Evolutionary conservation across 768 basidiomycete species (phyloP), one percentile per base, ranked within the genome.

Genomic region (Tulasnella sp.): DNA sequence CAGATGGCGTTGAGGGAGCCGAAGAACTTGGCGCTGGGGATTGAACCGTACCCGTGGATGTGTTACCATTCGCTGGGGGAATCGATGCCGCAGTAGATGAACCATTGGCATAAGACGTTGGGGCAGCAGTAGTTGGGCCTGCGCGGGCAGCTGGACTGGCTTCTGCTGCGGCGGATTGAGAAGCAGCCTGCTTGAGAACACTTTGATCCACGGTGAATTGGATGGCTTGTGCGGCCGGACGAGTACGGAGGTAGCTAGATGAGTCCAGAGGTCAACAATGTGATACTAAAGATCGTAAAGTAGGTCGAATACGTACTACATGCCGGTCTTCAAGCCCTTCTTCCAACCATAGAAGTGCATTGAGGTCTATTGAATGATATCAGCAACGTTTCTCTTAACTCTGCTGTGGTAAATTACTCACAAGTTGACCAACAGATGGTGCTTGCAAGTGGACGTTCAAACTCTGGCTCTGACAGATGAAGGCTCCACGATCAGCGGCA

Each of bases 291-390:
- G n/a, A 34, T 0, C 3, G 4, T 6, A 13, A 2, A 15, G 37
- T 46, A 28, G 32, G 50, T 53, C 13, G 39, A 37, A n/a, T n/a
- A 58, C 59, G 42, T 37, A 61, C 55, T 90, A 91, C 87, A 93
- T 92, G 58, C 93, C 95, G 1, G 95, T 99, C 77, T 99, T 99
- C 62, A 99, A 69, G 29, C 95, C 95, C 69, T 89, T 89, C 76
- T 93, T 93, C 95, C 95, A 98, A n/a, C 91, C 95, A 64, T 96
- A 96, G 72, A 92, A 93, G 66, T 92, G 90, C 89, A 91, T 91
- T 55, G 82, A 85, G 33, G 90, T 92, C 56, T 61, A 43, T 31
- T 22, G 25, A 9, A 16, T 15, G 35, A 43, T n/a, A 6, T 50
- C 25, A 53, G 41, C 28, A 31, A 40, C 24, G 16, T 25, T 5